Conservation (phyloP, 371 early-diverging fungal species). For the Mucor saturninus region DNA sequence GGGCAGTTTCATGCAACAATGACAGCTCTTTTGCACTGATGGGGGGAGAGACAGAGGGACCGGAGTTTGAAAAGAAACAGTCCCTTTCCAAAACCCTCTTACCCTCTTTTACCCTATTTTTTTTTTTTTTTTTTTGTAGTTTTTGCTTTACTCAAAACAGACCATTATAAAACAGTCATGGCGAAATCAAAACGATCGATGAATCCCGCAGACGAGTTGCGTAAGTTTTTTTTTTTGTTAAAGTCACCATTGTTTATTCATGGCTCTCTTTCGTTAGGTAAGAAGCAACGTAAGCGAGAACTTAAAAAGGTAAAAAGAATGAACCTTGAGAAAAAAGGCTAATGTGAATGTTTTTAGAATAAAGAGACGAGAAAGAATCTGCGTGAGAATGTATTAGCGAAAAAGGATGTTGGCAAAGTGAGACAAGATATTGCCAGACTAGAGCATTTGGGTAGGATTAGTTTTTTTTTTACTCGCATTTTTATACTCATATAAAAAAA, state of each 20-base stretch:
- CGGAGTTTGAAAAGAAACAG: no score
- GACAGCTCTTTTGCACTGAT: no score
- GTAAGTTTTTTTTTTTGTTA: constrained; percentile 25
- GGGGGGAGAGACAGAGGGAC: no score
- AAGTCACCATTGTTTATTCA: not conserved
- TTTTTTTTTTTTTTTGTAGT: not conserved
- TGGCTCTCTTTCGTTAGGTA: constrained; percentile 44
- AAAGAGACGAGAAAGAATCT: constrained; percentile 64
- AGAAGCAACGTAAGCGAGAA: constrained; percentile 67
- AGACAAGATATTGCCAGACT: constrained; percentile 50
- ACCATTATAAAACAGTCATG: constrained; percentile 23
- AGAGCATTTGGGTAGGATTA: constrained; percentile 50
- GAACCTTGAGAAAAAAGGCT: not conserved
- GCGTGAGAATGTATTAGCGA: constrained; percentile 54
- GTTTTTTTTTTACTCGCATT: no score
- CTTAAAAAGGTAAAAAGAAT: constrained; percentile 57
- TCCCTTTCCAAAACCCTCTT: no score
- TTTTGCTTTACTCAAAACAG: not conserved
- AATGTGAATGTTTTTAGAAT: constrained; percentile 43
- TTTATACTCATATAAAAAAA: no score
- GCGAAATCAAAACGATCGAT: constrained; percentile 52
- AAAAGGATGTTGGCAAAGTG: constrained; percentile 55
- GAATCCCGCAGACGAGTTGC: constrained; percentile 57
- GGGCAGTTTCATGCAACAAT: no score
- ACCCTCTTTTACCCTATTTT: not conserved